Base-by-base conservation (phyloP, 1,284 basidiomycete genomes). In the Erythrobasidium hasegawianum region DNA sequence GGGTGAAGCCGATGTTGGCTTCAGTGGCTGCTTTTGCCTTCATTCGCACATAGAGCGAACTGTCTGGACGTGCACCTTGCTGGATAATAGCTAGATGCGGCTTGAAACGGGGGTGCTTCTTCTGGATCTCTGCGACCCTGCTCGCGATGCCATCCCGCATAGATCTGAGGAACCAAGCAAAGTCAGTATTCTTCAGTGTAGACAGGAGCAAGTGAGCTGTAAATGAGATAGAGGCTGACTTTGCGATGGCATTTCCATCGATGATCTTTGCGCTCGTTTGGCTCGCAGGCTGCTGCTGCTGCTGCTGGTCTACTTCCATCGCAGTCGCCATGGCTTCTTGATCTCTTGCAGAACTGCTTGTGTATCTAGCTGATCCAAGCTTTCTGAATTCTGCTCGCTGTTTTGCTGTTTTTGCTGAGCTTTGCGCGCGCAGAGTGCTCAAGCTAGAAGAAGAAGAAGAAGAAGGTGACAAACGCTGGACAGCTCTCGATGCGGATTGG, bases 21-120 rank as follows among this genome's bases (percentile, higher is more conserved):
- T 98, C 92, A 74, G 92, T 86, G 24, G 94, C 90, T 11, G 96
- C 96, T 79, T 94, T 96, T 57, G 85, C 83, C 81, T 99, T 98
- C 95, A 97, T 97, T 75, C 91, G 90, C 71, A 99, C 88, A 80
- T 99, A 99, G 59, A 88, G 88, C 38, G 83, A 81, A 8, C 93
- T 97, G 76, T 97, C 95, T 43, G 90, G 87, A 70, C 89, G 86
- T 38, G 85, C 84, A 59, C 96, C 96, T 61, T 93, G 93, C 80
- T 98, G 96, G 65, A 98, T 85, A 79, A 99, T 94, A 74, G 86
- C 88, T 40, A 99, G 85, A 78, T 87, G 85, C 16, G 93, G 89
- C 74, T 87, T 84, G 81, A 98, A 97, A 49, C 87, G 87, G 26
- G 91, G 87, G 77, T 85, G 85, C 69, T 80, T 81, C 10, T 83